Percentiles rank a stretch among this genome's conserved stretches.
phyloP scores from a whole-genome alignment of 768 basidiomycete species.

The Brasilioporus rufonigricans region DNA sequence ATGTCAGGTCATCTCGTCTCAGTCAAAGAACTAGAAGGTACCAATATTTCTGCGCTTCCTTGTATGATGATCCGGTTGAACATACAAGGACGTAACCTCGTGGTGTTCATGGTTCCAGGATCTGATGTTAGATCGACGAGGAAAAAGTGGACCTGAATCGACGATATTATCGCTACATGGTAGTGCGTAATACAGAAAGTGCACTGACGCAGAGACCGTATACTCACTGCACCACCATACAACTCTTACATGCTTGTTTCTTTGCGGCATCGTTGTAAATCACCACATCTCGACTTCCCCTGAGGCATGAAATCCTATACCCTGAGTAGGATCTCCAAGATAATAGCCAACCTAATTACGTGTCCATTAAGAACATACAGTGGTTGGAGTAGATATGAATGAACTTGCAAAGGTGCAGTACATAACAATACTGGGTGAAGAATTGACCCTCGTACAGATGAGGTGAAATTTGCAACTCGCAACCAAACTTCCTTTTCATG shows the following conservation, averaged over 20 bases:
- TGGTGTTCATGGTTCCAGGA: constrained; percentile 43
- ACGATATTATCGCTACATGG: not conserved
- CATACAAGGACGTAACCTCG: constrained; percentile 35
- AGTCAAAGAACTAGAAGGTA: constrained; percentile 16
- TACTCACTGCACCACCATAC: constrained; percentile 31
- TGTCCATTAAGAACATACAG: not conserved
- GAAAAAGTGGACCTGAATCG: constrained; percentile 46
- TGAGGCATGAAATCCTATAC: constrained; percentile 39
- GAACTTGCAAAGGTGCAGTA: constrained; percentile 27
- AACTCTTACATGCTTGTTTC: constrained; percentile 30
- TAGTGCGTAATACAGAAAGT: not conserved
- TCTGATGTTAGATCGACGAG: constrained; percentile 46
- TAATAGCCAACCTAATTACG: constrained; percentile 50
- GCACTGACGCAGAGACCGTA: constrained; percentile 47
- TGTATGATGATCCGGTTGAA: constrained; percentile 45
- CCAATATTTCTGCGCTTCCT: constrained; percentile 42
- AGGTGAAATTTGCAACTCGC: constrained; percentile 48
- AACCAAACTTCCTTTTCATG: constrained; percentile 33
- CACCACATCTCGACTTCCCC: constrained; percentile 48
- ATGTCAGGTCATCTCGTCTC: not conserved
- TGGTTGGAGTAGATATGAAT: constrained; percentile 29
- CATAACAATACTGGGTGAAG: constrained; percentile 38
- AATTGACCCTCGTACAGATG: constrained; percentile 45
- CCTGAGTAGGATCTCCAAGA: constrained; percentile 54
- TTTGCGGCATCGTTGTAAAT: constrained; percentile 56